Base-by-base conservation (phyloP, 2,329 filamentous ascomycete genomes). In the Gremmenia infestans region DNA sequence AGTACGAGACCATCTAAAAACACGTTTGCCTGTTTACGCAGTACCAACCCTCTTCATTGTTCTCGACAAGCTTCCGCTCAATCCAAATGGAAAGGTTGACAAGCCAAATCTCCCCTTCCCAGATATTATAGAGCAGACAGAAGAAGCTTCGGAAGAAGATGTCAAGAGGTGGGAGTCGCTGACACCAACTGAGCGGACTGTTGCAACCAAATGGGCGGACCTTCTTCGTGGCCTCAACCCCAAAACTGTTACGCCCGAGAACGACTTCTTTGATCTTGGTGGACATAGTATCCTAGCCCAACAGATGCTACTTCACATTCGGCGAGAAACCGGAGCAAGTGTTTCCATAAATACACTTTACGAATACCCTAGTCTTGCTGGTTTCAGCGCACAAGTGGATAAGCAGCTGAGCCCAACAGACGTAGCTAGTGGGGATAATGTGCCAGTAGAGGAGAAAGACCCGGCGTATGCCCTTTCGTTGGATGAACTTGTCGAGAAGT, bases 41-140 rank as follows among this genome's bases (percentile, higher is more conserved):
- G 83, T 94, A 2, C 90, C 90, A 0, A 85, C 83, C 3, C 78
- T 89, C 40, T 84, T 89, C 61, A 88, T 94, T 43, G 81, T 86
- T 0, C 81, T 94, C 54, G 78, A 83, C 58, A 83, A 84, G 54
- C 80, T 93, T 60, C 89, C 89, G 1, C 72, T 93, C n/a, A 92
- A 90, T 70, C 88, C 88, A n/a, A 91, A 91, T 63, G 88, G 89
- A 65, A 94, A 94, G 73, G 82, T 93, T 43, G 90, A 95, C 72
- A 87, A 85, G 72, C 86, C 88, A 14, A 83, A 82, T 2, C 76
- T 95, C 52, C 90, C 90, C 0, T 94, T 92, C 80, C 92, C 85
- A 40, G 89, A 93, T 71, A 83, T 83, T 23, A 81, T 82, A 12
- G 81, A 89, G 64, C 77, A 87, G 36, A 79, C 80, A 48, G 79